phyloP scores from a whole-genome alignment of 805 yeast species.

The Myxozyma nipponensis region DNA sequence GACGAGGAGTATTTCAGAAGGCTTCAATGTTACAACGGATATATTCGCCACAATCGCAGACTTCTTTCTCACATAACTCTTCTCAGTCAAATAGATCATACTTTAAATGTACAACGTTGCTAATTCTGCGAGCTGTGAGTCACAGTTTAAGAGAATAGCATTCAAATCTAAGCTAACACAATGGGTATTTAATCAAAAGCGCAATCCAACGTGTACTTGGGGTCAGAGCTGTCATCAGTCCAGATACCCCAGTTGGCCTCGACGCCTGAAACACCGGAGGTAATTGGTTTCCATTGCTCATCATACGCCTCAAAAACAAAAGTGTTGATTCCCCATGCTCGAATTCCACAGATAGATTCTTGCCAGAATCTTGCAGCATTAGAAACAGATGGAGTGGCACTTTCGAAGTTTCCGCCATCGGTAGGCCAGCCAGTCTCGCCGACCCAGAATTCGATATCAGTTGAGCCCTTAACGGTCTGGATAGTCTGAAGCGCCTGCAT shows the following conservation, averaged over 20 bases:
- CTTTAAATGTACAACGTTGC: no score
- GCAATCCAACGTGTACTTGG: slow-evolving; percentile 22
- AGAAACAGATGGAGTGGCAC: slow-evolving; percentile 60
- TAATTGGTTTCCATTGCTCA: slow-evolving; percentile 92
- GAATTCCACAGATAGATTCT: slow-evolving; percentile 84
- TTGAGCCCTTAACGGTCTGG: slow-evolving; percentile 80
- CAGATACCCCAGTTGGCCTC: slow-evolving; percentile 96
- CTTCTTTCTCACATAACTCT: no score
- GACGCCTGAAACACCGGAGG: slow-evolving; percentile 73
- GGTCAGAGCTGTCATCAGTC: slow-evolving; percentile 40
- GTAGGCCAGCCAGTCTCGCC: slow-evolving; percentile 98
- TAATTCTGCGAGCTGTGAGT: no score
- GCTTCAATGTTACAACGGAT: no score
- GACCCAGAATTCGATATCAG: slow-evolving; percentile 84
- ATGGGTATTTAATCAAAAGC: slow-evolving; percentile 4
- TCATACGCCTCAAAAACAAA: slow-evolving; percentile 92
- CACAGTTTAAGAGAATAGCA: no score
- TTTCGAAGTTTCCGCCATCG: slow-evolving; percentile 68
- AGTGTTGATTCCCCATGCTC: slow-evolving; percentile 94
- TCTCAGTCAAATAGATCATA: no score
- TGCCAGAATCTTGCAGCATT: slow-evolving; percentile 83
- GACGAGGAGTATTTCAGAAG: no score
- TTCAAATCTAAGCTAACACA: no score
- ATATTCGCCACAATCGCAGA: no score
- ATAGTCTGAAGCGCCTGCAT: slow-evolving; percentile 93